Evolutionary conservation across 352 stramenopile genomes (phyloP).

Genomic region (Phytophthora citricola): DNA sequence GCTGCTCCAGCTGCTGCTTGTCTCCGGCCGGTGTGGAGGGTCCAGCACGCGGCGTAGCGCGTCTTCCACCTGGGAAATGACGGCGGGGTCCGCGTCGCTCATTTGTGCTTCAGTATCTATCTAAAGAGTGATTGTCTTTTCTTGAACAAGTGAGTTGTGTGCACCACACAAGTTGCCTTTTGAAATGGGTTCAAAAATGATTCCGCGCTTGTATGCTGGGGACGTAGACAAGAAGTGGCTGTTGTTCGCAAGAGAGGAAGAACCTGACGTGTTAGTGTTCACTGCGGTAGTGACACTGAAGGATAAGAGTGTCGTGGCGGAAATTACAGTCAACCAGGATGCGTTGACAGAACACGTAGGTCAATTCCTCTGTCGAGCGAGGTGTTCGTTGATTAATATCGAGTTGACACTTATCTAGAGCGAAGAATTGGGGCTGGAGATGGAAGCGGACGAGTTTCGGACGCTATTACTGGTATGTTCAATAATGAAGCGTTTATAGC

Average conservation of each 20-base stretch:
- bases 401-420: conserved; percentile 33
- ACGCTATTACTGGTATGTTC: conserved; percentile 43
- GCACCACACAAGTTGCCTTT: not conserved
- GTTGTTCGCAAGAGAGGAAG: conserved; percentile 47
- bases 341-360: conserved; percentile 48
- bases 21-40: conserved; percentile 45
- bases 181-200: conserved; percentile 16
- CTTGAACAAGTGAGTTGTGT: not conserved
- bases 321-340: conserved; percentile 36
- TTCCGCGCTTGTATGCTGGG: conserved; percentile 47
- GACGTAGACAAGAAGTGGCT: conserved; percentile 41
- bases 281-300: conserved; percentile 34
- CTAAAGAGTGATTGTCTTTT: no score
- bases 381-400: not conserved
- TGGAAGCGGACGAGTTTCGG: conserved; percentile 41
- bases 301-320: conserved; percentile 36
- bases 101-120: not conserved
- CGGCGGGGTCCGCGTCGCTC: conserved; percentile 12
- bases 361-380: not conserved
- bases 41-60: conserved; percentile 68
- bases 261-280: conserved; percentile 31
- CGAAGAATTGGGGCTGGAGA: conserved; percentile 66
- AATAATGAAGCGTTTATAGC: not conserved
- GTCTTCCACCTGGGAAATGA: conserved; percentile 72
- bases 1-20: conserved; percentile 63